Base-by-base conservation (phyloP, 208 protist species). In the Leishmania major region DNA sequence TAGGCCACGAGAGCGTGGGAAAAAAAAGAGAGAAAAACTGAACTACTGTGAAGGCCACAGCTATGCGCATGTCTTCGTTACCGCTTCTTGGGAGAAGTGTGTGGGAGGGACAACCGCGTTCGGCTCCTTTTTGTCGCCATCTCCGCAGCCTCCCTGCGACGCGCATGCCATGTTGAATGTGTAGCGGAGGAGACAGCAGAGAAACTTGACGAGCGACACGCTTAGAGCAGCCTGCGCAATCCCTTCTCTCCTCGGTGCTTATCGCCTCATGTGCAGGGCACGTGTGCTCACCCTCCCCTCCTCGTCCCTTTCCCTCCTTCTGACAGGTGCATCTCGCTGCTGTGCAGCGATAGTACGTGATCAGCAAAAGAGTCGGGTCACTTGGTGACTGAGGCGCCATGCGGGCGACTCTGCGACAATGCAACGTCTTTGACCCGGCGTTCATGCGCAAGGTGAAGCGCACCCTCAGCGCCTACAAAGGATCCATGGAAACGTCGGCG, bases 401-500 rank as follows among this genome's bases (percentile, higher is more conserved):
- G 94, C 86, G 84, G 37, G 35, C 28, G n/a, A 85, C 82, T 17
- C 7, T 51, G 10, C 60, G 22, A 8, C 81, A 59, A n/a, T 84
- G 81, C 55, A 98, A 98, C 89, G 92, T 97, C 2, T 96, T 90
- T 70, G 95, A 98, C 72, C 95, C 95, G 0, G 89, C 84, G 0
- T 97, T 98, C 75, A 98, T 98, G 95, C 90, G 93, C 22, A 93
- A 90, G 76, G 91, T 98, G 59, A 98, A 98, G 85, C 90, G 92
- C 72, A 94, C 93, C 1, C 77, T 97, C 10, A 87, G 84, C 47
- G 88, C 87, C 17, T 98, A 97, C 82, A 87, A 91, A 40, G 80
- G 86, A 6, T 89, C 95, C 0, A 97, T 97, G 93, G 87, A 97
- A 22, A 80, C 87, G 19, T 90, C 89, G 0, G 73, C 78, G 1